Percentiles rank a stretch among this genome's conserved stretches.
These are phyloP conservation scores for Entelexis sorbosivorans DNA, from an alignment of 1,139 yeast species.

Conservation along the genomic window DNA sequence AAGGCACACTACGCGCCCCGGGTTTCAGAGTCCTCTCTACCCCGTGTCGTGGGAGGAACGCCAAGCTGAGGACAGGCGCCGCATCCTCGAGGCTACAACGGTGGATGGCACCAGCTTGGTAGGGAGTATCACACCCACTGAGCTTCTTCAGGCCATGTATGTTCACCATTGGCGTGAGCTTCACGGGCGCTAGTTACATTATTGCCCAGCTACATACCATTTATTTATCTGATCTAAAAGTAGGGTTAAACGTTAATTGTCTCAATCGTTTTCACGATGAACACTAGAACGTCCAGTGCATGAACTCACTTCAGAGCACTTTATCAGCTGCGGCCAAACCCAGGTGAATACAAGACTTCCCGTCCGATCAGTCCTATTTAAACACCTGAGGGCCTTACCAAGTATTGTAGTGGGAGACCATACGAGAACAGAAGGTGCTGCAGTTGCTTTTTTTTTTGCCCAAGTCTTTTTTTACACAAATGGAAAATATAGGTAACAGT, in stretches of 20 bases:
- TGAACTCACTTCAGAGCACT: too few species aligned
- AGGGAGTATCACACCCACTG: constrained; percentile 6
- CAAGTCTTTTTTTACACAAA: not conserved
- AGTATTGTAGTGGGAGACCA: constrained; percentile 3
- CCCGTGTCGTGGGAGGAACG: constrained; percentile 12
- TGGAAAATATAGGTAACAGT: too few species aligned
- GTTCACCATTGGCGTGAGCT: constrained; percentile 12
- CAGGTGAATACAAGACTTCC: constrained; percentile 3
- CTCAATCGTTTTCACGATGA: too few species aligned
- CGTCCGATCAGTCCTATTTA: constrained; percentile 3
- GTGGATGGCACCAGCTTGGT: constrained; percentile 7
- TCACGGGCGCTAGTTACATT: not conserved
- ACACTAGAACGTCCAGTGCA: too few species aligned
- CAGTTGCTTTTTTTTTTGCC: not conserved
- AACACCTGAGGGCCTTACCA: constrained; percentile 3
- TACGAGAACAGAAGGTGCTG: constrained; percentile 3
- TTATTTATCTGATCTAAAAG: too few species aligned
- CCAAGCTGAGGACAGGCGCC: not conserved
- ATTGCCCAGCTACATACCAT: too few species aligned
- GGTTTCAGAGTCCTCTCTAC: constrained; percentile 18
- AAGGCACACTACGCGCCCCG: constrained; percentile 14
- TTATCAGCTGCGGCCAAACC: constrained; percentile 4
- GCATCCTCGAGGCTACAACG: not conserved
- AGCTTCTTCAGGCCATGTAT: constrained; percentile 16
- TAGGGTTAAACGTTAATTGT: too few species aligned